These are phyloP conservation scores for Candolleomyces aberdarensis DNA, from an alignment of 768 basidiomycete species.

Conservation along the genomic window DNA sequence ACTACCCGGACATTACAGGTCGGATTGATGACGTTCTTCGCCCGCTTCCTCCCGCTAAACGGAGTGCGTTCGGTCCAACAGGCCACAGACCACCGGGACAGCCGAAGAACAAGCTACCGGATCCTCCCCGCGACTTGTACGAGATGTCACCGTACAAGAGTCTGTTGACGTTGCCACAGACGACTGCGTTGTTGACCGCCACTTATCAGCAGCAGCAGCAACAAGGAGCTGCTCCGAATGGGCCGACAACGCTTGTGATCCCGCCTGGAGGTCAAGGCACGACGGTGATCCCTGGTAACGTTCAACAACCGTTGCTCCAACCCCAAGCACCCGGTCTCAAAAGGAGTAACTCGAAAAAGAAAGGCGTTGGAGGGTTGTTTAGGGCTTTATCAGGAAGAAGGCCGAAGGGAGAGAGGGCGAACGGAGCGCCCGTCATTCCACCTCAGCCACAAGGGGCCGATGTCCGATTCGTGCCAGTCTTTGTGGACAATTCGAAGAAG, in stretches of 20 bases:
- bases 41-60: slow-evolving; percentile 28
- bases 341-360: slow-evolving; percentile 7
- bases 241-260: not conserved
- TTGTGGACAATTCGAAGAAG: slow-evolving; percentile 8
- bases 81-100: slow-evolving; percentile 17
- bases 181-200: slow-evolving; percentile 34
- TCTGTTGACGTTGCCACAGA: slow-evolving; percentile 51
- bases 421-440: not conserved
- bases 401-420: slow-evolving; percentile 11
- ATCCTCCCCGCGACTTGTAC: slow-evolving; percentile 60
- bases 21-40: slow-evolving; percentile 26
- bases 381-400: slow-evolving; percentile 12
- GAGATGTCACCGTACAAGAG: slow-evolving; percentile 53
- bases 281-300: not conserved
- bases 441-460: not conserved
- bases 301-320: not conserved
- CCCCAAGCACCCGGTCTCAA: not conserved
- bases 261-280: not conserved
- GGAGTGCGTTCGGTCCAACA: slow-evolving; percentile 27
- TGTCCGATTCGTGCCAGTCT: slow-evolving; percentile 24
- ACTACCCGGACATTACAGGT: slow-evolving; percentile 17
- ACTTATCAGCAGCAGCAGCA: slow-evolving; percentile 20
- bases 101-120: slow-evolving; percentile 57
- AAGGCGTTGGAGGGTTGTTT: slow-evolving; percentile 11
- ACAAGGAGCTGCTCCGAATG: slow-evolving; percentile 7